Conservation (phyloP, 2,329 filamentous ascomycete genomes). For the Aspergillus sp. region DNA sequence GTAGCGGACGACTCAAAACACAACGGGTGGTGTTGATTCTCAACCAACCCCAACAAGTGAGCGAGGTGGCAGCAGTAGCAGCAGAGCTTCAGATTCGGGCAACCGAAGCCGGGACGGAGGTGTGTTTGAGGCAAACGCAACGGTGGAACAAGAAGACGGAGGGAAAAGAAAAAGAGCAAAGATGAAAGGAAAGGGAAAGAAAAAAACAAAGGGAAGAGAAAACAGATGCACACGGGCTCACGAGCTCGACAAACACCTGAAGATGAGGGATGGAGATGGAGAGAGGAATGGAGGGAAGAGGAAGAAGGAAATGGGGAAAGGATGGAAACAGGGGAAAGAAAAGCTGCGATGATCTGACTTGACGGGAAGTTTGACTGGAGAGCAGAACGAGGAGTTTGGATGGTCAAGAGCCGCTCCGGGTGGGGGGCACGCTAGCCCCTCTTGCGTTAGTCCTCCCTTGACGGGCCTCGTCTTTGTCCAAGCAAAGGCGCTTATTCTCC, state of each 20-base stretch:
- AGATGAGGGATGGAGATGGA: constrained; percentile 13
- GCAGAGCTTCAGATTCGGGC: constrained; percentile 7
- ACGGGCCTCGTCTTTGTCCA: constrained; percentile 6
- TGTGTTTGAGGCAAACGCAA: constrained; percentile 1
- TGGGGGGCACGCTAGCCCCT: constrained; percentile 23
- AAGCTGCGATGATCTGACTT: constrained; percentile 27
- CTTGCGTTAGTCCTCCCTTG: constrained; percentile 17
- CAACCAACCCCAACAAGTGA: constrained; percentile 12
- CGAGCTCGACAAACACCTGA: constrained; percentile 14
- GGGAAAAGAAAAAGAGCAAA: background rate
- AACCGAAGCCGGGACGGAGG: background rate
- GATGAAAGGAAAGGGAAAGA: constrained; percentile 1
- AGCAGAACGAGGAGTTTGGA: constrained; percentile 26
- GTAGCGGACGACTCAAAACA: constrained; percentile 9
- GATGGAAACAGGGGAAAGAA: constrained; percentile 19
- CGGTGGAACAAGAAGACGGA: background rate
- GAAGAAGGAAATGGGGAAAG: constrained; percentile 23
- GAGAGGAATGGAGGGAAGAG: constrained; percentile 17
- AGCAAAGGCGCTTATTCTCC: constrained; percentile 10
- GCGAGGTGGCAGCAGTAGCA: background rate
- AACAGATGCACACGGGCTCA: constrained; percentile 11
- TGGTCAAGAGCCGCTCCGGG: constrained; percentile 31
- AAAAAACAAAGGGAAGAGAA: constrained; percentile 22
- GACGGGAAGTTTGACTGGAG: constrained; percentile 19
- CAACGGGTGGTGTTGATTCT: constrained; percentile 1